These are phyloP conservation scores for Xylaria sp. DNA, from an alignment of 2,329 filamentous ascomycete genomes.

Conservation along the genomic window DNA sequence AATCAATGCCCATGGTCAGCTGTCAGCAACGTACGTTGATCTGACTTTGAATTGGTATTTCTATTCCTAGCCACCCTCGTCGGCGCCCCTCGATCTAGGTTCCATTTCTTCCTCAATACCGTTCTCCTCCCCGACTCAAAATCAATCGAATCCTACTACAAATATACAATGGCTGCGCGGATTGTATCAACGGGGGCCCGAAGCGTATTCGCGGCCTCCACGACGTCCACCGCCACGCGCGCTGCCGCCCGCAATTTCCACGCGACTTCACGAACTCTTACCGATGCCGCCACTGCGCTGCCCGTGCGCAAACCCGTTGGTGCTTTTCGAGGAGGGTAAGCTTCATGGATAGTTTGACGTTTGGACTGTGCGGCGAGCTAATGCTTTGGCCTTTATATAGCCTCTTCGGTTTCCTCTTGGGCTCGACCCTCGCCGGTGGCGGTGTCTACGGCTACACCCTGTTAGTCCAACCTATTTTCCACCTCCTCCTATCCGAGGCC, in stretches of 20 bases:
- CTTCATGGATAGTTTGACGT: constrained; percentile 21
- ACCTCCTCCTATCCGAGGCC: background rate
- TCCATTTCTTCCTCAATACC: background rate
- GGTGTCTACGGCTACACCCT: constrained; percentile 93
- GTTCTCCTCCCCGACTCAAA: background rate
- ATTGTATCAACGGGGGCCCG: constrained; percentile 53
- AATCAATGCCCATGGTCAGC: constrained; percentile 19
- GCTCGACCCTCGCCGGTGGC: constrained; percentile 79
- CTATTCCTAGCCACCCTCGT: constrained; percentile 31
- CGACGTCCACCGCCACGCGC: constrained; percentile 37
- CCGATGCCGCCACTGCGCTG: constrained; percentile 57
- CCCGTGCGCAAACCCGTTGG: constrained; percentile 68
- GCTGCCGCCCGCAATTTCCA: constrained; percentile 57
- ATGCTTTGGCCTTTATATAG: constrained; percentile 56
- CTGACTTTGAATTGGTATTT: background rate
- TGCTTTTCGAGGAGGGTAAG: constrained; percentile 70
- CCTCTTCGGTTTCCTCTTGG: constrained; percentile 90
- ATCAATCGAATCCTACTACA: constrained; percentile 6
- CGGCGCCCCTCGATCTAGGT: constrained; percentile 19
- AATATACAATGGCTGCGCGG: constrained; percentile 58
- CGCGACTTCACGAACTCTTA: constrained; percentile 58
- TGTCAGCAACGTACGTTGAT: constrained; percentile 30
- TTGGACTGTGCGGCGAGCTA: background rate
- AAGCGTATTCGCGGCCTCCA: constrained; percentile 48
- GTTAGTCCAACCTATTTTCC: constrained; percentile 38